Evolutionary conservation across 495 filamentous ascomycete genomes (phyloP).

Genomic region (Recurvomyces mirabilis): DNA sequence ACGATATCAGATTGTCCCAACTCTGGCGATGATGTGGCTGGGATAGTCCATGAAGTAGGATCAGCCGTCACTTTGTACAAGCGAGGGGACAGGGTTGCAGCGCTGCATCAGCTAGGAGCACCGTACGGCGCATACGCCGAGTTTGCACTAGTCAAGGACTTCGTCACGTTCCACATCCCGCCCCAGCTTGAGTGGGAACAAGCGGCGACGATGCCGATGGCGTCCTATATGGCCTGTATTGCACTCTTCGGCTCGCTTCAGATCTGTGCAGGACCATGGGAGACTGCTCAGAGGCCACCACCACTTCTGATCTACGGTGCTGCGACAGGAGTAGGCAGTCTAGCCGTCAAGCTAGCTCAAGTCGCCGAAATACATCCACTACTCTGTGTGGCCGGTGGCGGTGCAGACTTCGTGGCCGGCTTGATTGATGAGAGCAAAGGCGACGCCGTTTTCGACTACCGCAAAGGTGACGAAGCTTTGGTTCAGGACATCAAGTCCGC

Average conservation of each 20-base stretch:
- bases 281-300: not conserved
- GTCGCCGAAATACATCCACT: constrained; percentile 24
- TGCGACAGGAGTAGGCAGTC: constrained; percentile 11
- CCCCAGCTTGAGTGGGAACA: constrained; percentile 3
- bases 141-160: constrained; percentile 10
- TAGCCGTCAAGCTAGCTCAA: constrained; percentile 16
- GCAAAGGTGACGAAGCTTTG: constrained; percentile 29
- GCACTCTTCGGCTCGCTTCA: constrained; percentile 2
- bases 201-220: constrained; percentile 14
- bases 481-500: constrained; percentile 26
- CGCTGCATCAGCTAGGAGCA: constrained; percentile 13
- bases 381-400: constrained; percentile 30
- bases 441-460: constrained; percentile 35
- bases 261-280: not conserved
- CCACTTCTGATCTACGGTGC: constrained; percentile 20
- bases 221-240: constrained; percentile 9
- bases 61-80: constrained; percentile 3
- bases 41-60: constrained; percentile 8
- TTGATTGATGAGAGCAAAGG: constrained; percentile 22
- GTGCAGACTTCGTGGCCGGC: constrained; percentile 18
- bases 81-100: constrained; percentile 13
- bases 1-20: constrained; percentile 12
- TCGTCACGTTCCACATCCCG: constrained; percentile 6
- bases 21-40: constrained; percentile 14
- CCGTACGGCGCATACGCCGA: constrained; percentile 12